Evolutionary conservation across 495 filamentous ascomycete genomes (phyloP).

Genomic region (Podospora anserina): DNA sequence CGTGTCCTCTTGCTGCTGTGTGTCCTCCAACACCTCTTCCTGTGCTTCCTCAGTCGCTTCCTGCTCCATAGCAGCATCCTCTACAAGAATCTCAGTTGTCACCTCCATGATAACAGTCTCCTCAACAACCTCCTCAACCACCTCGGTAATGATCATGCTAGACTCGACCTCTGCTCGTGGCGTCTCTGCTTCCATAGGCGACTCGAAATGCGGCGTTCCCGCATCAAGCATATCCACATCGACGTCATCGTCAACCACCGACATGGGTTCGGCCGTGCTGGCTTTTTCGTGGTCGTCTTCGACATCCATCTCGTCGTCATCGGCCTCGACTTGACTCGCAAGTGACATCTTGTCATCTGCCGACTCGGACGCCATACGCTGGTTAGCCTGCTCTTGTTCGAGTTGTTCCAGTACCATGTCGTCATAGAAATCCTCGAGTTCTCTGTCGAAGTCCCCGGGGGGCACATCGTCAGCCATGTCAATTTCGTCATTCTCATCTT

Average conservation of each 20-base stretch:
- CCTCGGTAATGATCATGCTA: background rate
- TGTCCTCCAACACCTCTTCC: background rate
- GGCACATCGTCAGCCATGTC: background rate
- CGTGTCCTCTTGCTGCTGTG: background rate
- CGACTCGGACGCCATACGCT: background rate
- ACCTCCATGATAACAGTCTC: background rate
- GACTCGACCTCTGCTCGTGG: background rate
- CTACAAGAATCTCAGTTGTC: background rate
- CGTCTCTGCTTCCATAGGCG: background rate
- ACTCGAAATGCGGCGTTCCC: background rate
- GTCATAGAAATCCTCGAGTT: background rate
- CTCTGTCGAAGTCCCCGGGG: background rate
- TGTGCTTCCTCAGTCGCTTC: background rate
- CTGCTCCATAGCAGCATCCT: background rate
- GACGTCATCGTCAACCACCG: slow-evolving; percentile 3
- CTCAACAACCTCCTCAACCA: background rate
- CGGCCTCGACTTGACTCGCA: slow-evolving; percentile 20
- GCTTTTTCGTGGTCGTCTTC: slow-evolving; percentile 14
- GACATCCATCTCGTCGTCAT: slow-evolving; percentile 13
- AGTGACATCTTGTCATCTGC: slow-evolving; percentile 10
- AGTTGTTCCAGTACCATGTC: background rate
- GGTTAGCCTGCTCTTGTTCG: background rate
- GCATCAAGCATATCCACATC: slow-evolving; percentile 19
- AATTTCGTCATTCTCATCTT: background rate
- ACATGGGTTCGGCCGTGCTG: slow-evolving; percentile 12